Base-by-base conservation (phyloP, 495 filamentous ascomycete species). In the Daldinia vernicosa region DNA sequence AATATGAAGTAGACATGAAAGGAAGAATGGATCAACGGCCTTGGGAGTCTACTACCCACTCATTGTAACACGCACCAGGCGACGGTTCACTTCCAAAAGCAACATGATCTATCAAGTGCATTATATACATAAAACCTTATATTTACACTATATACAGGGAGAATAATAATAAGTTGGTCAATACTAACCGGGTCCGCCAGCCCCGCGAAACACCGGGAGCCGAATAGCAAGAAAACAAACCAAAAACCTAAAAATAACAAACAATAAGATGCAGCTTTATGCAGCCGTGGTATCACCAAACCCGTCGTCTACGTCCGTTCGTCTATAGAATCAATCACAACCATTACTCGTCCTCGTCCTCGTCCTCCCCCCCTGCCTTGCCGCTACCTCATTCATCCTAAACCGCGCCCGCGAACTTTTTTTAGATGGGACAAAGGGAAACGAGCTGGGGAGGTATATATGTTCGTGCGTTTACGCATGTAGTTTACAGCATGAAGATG, bases 401-500 rank as follows among this genome's bases (percentile, higher is more conserved):
- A 22, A 24, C 43, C 43, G 22, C 4, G 19, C 43, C 43, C 43
- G 43, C 43, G 3, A 24, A 24, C 17, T 47, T 47, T 24, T 43
- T 47, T 47, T 17, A 47, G 9, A 47, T 52, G 26, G 27, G 50
- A 53, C 50, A 30, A 53, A 52, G 30, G 27, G 27, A 30, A 53
- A 53, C 50, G 50, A 53, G 50, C 50, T 28, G 50, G 50, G n/a
- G n/a, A n/a, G n/a, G 50, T 28, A 53, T 56, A 55, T 12, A 4
- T 56, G 3, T 47, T 14, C 17, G 11, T 47, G 19, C 43, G 4
- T 24, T 12, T 47, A 47, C 11, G 40, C 40, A 45, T 26, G 62
- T 28, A 26, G 15, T 9, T 60, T 17, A 60, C 11, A 60, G 56
- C 9, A 73, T 52, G 47, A 73, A 22, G 6, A 69, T 39, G 12